Evolutionary conservation across 202 grass and related monocot genomes (phyloP), one percentile per base, ranked within the genome.

Genomic region (Tripidium arundinaceum): DNA sequence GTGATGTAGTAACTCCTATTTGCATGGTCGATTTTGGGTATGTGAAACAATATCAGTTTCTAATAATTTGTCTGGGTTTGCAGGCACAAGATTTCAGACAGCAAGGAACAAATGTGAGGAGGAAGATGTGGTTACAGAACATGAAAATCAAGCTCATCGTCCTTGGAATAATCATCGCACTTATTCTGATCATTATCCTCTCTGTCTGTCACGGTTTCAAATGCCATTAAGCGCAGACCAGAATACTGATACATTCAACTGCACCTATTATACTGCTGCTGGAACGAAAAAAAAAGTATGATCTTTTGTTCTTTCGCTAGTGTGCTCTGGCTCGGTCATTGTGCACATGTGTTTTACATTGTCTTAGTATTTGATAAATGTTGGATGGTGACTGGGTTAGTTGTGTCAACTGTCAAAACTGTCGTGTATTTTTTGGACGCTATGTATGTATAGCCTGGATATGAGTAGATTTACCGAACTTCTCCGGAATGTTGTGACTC

Each of bases 101-200:
- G 83, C 85, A 87, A 75, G 91, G 94, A 41, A 98, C 94, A 2
- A 54, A 86, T 28, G 88, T 98, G 22, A 80, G 89, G 80, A 76
- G 94, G 75, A 98, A 94, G 86, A 98, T 98, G 94, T 94, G 94
- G 94, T 52, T 94, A 22, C 91, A 98, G 60, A 98, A 98, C 82
- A 98, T 98, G 94, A 98, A 94, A 81, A 98, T 98, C 57, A 98
- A 98, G 81, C 90, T 98, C 4, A 92, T 98, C 24, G 94, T 98
- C 36, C 86, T 98, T 7, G 87, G 89, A 57, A 94, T 98, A 68
- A 98, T 94, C n/a, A 79, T 98, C 3, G 94, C 91, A 0, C 80
- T 98, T 10, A 98, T 98, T 43, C 91, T 98, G 16, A 98, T 98
- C 76, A 98, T 98, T 24, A 82, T 98, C 79, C 79, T 94, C 54